These are phyloP conservation scores for Suillus decipiens DNA, from an alignment of 768 basidiomycete genomes.

Conservation along the genomic window DNA sequence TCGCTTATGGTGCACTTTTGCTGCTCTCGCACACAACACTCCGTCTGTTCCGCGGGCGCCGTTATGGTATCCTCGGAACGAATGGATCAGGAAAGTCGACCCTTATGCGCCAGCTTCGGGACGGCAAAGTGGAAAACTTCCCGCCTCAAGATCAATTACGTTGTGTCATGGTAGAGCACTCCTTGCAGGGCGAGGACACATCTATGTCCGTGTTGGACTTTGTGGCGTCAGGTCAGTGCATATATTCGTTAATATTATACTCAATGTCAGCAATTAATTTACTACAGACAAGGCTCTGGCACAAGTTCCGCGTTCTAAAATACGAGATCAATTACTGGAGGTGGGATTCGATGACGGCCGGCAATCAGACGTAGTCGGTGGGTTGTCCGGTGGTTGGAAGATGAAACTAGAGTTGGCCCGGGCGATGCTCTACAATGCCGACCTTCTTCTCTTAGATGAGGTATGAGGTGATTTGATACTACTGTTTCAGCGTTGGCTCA, in stretches of 20 bases:
- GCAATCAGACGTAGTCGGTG: constrained; percentile 83
- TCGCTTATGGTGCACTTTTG: constrained; percentile 93
- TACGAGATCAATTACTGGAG: constrained; percentile 76
- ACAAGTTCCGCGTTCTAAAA: constrained; percentile 63
- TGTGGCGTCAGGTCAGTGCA: constrained; percentile 71
- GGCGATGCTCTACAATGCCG: constrained; percentile 96
- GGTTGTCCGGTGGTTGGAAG: constrained; percentile 97
- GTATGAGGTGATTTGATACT: constrained; percentile 35
- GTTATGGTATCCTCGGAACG: constrained; percentile 95
- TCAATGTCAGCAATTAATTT: constrained; percentile 9
- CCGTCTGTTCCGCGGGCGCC: constrained; percentile 83
- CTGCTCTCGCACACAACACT: constrained; percentile 93
- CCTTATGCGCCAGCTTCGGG: constrained; percentile 91
- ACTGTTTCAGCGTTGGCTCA: constrained; percentile 10
- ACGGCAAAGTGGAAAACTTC: constrained; percentile 96
- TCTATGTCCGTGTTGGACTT: constrained; percentile 85
- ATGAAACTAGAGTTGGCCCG: constrained; percentile 97
- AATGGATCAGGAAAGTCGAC: constrained; percentile 98
- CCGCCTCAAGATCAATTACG: constrained; percentile 84
- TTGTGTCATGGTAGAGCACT: constrained; percentile 97
- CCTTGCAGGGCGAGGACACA: constrained; percentile 90
- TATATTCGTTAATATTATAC: constrained; percentile 9
- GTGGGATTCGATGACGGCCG: constrained; percentile 91
- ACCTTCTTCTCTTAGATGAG: constrained; percentile 84
- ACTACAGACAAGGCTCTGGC: constrained; percentile 66